Percentiles rank a stretch among this genome's conserved stretches.
phyloP scores from a whole-genome alignment of 2,329 filamentous ascomycete species.

The Ceratocystis harringtonii region DNA sequence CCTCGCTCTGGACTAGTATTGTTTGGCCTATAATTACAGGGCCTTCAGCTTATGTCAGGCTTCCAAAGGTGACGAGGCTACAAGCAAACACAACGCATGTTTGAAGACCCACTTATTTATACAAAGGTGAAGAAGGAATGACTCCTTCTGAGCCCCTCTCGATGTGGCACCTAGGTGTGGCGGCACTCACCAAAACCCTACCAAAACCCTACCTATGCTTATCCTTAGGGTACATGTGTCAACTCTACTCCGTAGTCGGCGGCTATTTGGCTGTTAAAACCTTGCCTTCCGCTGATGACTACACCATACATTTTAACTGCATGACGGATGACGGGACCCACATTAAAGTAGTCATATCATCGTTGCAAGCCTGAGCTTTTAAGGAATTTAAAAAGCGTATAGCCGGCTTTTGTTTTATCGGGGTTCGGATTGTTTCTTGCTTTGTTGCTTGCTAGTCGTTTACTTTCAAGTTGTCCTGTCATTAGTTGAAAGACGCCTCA shows the following conservation, averaged over 20 bases:
- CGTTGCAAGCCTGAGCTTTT: background rate
- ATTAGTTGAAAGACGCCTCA: background rate
- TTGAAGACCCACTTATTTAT: slow-evolving; percentile 4
- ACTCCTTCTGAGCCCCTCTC: background rate
- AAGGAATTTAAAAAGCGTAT: background rate
- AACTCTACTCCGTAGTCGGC: slow-evolving; percentile 12
- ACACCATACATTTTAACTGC: background rate
- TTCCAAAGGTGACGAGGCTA: slow-evolving; percentile 17
- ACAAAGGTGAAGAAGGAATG: background rate
- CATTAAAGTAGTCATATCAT: background rate
- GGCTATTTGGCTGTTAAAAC: background rate
- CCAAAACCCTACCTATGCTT: background rate
- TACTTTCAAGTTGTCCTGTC: slow-evolving; percentile 8
- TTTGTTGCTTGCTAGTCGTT: background rate
- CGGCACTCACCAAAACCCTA: background rate
- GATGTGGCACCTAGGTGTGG: background rate
- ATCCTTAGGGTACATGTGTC: background rate
- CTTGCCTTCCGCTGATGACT: background rate
- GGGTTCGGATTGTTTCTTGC: background rate
- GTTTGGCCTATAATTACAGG: slow-evolving; percentile 2
- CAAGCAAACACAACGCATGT: background rate
- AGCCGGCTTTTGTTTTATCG: background rate
- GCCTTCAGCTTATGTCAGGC: slow-evolving; percentile 8
- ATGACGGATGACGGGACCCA: background rate
- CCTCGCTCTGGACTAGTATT: background rate